These are phyloP conservation scores for Lupinus albus DNA, from an alignment of 306 rosid genomes.

Conservation along the genomic window DNA sequence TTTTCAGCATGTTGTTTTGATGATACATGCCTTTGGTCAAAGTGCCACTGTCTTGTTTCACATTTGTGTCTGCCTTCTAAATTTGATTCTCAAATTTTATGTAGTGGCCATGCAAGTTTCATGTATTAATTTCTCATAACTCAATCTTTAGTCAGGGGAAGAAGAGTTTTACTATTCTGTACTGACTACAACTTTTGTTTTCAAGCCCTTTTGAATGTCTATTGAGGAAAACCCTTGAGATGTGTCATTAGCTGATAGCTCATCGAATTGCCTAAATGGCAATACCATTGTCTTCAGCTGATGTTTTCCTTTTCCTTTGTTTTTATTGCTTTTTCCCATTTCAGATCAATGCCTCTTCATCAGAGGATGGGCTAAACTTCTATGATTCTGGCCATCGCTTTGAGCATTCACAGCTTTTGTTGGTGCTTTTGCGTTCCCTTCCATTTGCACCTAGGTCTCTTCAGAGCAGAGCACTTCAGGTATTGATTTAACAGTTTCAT, in stretches of 20 bases:
- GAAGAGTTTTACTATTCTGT: background rate
- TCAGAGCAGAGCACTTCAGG: constrained; percentile 95
- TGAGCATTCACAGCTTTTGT: constrained; percentile 83
- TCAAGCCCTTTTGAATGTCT: constrained; percentile 30
- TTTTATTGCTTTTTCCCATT: constrained; percentile 34
- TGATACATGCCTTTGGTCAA: constrained; percentile 23
- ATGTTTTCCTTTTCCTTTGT: constrained; percentile 9
- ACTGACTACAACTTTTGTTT: background rate
- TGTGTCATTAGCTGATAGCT: constrained; percentile 6
- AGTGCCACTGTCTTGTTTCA: constrained; percentile 13
- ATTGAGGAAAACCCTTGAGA: constrained; percentile 24
- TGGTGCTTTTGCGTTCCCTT: constrained; percentile 90
- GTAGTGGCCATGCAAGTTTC: constrained; percentile 18
- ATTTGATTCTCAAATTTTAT: constrained; percentile 16
- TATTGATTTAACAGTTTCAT: constrained; percentile 43
- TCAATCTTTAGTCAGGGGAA: constrained; percentile 19
- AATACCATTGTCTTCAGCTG: background rate
- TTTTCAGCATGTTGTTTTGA: constrained; percentile 22
- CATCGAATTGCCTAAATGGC: constrained; percentile 27
- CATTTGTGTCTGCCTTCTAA: constrained; percentile 26
- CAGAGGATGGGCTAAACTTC: constrained; percentile 86
- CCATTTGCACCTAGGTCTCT: constrained; percentile 82
- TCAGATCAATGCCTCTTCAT: constrained; percentile 90
- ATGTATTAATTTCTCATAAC: constrained; percentile 33
- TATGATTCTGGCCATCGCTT: constrained; percentile 98